Conservation (phyloP, 257 asterid species). For the Avicennia marina region DNA sequence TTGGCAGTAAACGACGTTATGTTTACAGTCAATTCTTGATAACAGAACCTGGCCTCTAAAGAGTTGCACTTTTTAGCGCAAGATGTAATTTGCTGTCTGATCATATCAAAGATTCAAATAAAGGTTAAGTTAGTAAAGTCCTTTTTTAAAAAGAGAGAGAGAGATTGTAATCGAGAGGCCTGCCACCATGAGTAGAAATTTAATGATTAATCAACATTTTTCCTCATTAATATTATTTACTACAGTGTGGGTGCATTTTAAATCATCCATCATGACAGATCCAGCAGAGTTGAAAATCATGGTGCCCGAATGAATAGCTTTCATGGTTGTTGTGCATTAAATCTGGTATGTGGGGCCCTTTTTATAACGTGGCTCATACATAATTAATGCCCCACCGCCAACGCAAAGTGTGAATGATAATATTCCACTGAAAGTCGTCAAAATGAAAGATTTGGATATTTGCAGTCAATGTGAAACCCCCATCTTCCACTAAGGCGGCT, state of each 20-base stretch:
- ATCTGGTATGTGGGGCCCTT: not conserved
- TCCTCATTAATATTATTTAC: not conserved
- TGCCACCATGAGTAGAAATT: not conserved
- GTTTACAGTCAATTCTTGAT: no score
- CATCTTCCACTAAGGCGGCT: no score
- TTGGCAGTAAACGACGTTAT: no score
- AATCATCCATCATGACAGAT: not conserved
- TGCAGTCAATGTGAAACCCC: not conserved
- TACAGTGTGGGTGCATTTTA: not conserved
- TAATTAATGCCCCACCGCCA: no score
- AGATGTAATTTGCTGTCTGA: no score
- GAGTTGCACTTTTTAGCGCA: no score
- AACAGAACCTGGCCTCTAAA: no score
- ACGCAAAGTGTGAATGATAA: not conserved
- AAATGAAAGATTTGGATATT: not conserved
- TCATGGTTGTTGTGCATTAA: not conserved
- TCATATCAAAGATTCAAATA: not conserved
- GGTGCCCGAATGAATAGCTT: not conserved
- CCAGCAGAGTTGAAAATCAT: not conserved
- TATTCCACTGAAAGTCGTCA: not conserved
- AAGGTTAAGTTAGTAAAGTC: not conserved
- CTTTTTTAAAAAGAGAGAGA: no score
- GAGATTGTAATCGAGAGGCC: no score
- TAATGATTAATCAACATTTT: not conserved
- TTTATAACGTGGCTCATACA: not conserved